Evolutionary conservation across 73 alveolate genomes (phyloP).

Genomic region (Paramecium sonneborni): DNA sequence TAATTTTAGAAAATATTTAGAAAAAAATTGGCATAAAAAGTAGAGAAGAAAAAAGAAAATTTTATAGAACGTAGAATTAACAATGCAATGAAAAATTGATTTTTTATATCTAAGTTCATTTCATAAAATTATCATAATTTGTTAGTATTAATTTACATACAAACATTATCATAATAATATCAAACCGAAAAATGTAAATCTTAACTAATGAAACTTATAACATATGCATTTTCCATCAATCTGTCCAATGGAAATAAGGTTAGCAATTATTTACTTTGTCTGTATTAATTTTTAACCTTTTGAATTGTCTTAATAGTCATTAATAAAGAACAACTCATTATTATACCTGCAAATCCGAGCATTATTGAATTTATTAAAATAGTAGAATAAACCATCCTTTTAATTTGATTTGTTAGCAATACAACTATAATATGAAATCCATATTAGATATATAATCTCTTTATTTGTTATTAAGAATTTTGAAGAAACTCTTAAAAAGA

Average conservation of each 20-base stretch:
- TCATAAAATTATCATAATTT: neutral
- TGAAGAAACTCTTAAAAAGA: neutral
- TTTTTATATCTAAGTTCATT: neutral
- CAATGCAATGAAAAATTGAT: conserved; percentile 41
- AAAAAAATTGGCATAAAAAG: conserved; percentile 25
- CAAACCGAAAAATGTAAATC: neutral
- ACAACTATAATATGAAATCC: neutral
- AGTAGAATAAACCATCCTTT: neutral
- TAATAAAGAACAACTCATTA: neutral
- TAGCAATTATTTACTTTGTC: neutral
- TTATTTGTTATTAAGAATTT: neutral
- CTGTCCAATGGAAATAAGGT: conserved; percentile 1
- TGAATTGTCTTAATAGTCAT: neutral
- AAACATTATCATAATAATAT: neutral
- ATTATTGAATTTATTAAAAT: neutral
- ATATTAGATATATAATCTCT: conserved; percentile 4
- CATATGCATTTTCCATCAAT: conserved; percentile 38
- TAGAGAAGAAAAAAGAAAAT: conserved; percentile 4
- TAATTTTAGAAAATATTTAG: conserved; percentile 31
- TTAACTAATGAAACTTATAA: neutral
- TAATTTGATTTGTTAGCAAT: neutral
- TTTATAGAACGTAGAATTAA: conserved; percentile 31
- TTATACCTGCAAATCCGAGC: neutral
- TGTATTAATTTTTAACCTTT: neutral
- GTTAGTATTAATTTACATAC: neutral